Percentiles rank a stretch among this genome's conserved stretches.
Evolutionary conservation across 495 filamentous ascomycete genomes (phyloP).

Genomic region (Neurospora sp.): DNA sequence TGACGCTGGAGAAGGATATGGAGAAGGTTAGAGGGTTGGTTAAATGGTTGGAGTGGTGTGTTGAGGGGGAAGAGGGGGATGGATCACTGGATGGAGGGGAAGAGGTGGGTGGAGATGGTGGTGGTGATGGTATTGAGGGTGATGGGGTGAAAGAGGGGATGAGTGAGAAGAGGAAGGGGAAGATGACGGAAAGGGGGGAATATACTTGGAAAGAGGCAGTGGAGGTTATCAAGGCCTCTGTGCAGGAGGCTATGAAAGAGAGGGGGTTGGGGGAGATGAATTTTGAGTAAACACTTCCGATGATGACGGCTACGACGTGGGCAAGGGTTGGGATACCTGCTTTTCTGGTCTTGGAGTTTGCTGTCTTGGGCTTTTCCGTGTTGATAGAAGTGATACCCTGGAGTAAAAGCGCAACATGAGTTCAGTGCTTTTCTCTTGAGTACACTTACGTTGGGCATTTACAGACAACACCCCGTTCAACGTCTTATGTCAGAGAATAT

Average conservation of each 20-base stretch:
- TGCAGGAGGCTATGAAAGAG: slow-evolving; percentile 49
- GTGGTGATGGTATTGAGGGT: neutral
- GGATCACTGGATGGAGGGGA: neutral
- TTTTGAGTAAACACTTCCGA: slow-evolving; percentile 25
- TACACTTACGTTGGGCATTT: too few relatives aligned
- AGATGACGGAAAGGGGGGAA: neutral
- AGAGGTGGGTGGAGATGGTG: slow-evolving; percentile 15
- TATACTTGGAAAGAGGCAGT: slow-evolving; percentile 39
- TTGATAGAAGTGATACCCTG: too few relatives aligned
- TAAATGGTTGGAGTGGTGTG: slow-evolving; percentile 62
- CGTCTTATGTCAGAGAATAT: too few relatives aligned
- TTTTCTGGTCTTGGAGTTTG: neutral
- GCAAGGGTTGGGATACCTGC: neutral
- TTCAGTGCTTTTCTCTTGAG: too few relatives aligned
- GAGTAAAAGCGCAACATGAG: too few relatives aligned
- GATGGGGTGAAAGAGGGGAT: neutral
- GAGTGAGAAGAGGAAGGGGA: neutral
- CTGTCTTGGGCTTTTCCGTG: too few relatives aligned
- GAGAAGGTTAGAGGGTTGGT: slow-evolving; percentile 34
- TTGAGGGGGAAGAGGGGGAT: slow-evolving; percentile 33
- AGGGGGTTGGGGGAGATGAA: slow-evolving; percentile 57
- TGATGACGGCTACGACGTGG: neutral
- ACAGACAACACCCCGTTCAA: too few relatives aligned
- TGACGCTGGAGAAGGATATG: slow-evolving; percentile 64
- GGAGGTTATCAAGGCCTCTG: slow-evolving; percentile 41